Conservation (phyloP, 1,284 basidiomycete species). For the Acaromyces ingoldii region DNA sequence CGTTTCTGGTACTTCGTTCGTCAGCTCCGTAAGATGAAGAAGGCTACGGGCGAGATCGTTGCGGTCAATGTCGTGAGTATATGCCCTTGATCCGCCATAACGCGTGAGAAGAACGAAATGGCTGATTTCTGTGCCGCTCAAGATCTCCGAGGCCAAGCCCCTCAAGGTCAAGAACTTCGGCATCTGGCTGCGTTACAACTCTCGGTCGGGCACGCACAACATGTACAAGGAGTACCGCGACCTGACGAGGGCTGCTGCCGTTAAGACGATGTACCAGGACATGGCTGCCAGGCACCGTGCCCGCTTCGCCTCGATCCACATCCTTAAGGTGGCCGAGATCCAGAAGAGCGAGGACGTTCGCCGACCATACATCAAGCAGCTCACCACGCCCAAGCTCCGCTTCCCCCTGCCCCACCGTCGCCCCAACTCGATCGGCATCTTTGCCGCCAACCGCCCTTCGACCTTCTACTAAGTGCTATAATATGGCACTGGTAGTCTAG, state of each 20-base stretch:
- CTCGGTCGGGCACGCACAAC: constrained; percentile 52
- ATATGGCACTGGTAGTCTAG: neutral
- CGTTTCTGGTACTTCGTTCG: constrained; percentile 99
- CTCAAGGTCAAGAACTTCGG: constrained; percentile 99
- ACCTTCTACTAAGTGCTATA: constrained; percentile 52
- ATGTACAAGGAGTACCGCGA: constrained; percentile 90
- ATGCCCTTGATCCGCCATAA: neutral
- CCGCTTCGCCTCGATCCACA: constrained; percentile 96
- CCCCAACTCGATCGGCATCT: constrained; percentile 51
- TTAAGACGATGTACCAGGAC: constrained; percentile 97
- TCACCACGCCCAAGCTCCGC: constrained; percentile 80
- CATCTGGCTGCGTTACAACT: constrained; percentile 94
- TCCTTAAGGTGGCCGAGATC: constrained; percentile 87
- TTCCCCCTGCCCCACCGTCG: constrained; percentile 95
- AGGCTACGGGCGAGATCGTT: constrained; percentile 97
- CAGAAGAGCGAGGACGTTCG: constrained; percentile 88
- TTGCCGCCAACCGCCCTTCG: constrained; percentile 53
- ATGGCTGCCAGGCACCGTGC: constrained; percentile 99
- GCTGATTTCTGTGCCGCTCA: neutral
- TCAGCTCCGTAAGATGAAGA: constrained; percentile 84
- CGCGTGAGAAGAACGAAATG: neutral
- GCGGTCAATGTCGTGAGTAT: constrained; percentile 88
- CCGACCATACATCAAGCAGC: constrained; percentile 85
- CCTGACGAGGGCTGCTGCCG: constrained; percentile 86
- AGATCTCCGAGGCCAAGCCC: constrained; percentile 78